phyloP scores from a whole-genome alignment of 352 stramenopile species.

The Phytophthora constricta region DNA sequence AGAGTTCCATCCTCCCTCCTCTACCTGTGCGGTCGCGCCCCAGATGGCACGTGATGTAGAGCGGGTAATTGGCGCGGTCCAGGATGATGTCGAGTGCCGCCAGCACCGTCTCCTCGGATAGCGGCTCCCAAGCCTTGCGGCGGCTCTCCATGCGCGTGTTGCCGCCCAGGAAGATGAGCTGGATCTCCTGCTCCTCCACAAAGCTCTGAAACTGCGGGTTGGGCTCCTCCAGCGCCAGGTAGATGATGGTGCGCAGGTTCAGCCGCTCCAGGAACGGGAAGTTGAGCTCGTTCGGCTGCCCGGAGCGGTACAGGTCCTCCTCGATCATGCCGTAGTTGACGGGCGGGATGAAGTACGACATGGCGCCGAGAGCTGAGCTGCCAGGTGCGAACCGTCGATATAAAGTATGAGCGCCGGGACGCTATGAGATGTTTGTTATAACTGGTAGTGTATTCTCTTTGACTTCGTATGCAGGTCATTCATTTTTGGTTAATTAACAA shows the following conservation, averaged over 20 bases:
- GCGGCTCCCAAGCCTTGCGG: slow-evolving; percentile 86
- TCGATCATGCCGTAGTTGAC: slow-evolving; percentile 95
- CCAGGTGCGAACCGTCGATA: no score
- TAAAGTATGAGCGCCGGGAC: no score
- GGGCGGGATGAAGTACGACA: slow-evolving; percentile 93
- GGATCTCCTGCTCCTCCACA: slow-evolving; percentile 92
- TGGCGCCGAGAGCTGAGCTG: slow-evolving; percentile 37
- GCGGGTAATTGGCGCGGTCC: slow-evolving; percentile 89
- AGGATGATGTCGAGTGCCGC: slow-evolving; percentile 90
- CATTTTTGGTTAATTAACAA: slow-evolving; percentile 41
- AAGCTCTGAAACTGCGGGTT: slow-evolving; percentile 92
- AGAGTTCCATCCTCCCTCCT: neutral
- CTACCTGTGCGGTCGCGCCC: slow-evolving; percentile 89
- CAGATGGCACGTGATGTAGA: slow-evolving; percentile 92
- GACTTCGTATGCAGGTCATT: slow-evolving; percentile 20
- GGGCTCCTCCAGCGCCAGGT: slow-evolving; percentile 89
- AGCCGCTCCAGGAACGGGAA: slow-evolving; percentile 93
- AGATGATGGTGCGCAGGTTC: slow-evolving; percentile 92
- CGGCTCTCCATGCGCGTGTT: slow-evolving; percentile 90
- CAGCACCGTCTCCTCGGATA: slow-evolving; percentile 91
- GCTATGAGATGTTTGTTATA: no score
- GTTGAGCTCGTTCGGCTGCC: slow-evolving; percentile 92
- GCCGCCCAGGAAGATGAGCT: slow-evolving; percentile 85
- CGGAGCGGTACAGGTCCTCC: slow-evolving; percentile 91
- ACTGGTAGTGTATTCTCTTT: slow-evolving; percentile 10